phyloP scores from a whole-genome alignment of 148 eudicot species.

The Chenopodium quinoa region DNA sequence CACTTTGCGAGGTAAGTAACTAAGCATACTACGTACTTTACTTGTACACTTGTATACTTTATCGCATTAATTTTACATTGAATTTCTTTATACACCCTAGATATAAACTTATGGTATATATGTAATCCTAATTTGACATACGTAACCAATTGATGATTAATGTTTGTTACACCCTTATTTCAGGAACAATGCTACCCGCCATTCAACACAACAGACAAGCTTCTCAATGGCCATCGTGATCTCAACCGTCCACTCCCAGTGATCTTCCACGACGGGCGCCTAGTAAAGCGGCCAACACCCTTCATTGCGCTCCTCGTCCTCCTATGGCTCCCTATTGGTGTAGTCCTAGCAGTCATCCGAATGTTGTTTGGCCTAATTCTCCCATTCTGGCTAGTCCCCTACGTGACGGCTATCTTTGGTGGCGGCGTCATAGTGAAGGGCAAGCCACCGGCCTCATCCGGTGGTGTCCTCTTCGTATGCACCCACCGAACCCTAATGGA shows the following conservation, averaged over 20 bases:
- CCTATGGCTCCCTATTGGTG: conserved; percentile 76
- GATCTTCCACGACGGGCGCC: conserved; percentile 93
- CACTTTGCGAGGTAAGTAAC: conserved; percentile 60
- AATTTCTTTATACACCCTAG: too few species aligned
- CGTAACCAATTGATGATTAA: background rate
- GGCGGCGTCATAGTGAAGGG: conserved; percentile 66
- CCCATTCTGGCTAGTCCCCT: conserved; percentile 69
- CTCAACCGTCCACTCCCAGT: conserved; percentile 70
- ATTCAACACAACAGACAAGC: conserved; percentile 25
- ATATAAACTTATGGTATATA: too few species aligned
- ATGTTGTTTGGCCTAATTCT: conserved; percentile 45
- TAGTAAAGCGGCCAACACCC: conserved; percentile 73
- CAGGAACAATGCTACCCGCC: conserved; percentile 54
- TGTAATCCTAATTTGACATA: too few species aligned
- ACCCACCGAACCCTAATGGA: conserved; percentile 90
- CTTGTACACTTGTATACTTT: too few species aligned
- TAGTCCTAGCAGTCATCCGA: conserved; percentile 56
- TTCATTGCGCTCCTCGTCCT: conserved; percentile 59
- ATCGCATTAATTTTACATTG: too few species aligned
- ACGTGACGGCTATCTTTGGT: conserved; percentile 50
- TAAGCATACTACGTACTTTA: too few species aligned
- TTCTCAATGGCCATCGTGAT: conserved; percentile 25
- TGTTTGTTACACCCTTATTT: background rate
- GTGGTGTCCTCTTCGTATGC: conserved; percentile 86
- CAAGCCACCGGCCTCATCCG: conserved; percentile 63